These are phyloP conservation scores for Chlorella vulgaris DNA, from an alignment of 139 green algal genomes.

Conservation along the genomic window DNA sequence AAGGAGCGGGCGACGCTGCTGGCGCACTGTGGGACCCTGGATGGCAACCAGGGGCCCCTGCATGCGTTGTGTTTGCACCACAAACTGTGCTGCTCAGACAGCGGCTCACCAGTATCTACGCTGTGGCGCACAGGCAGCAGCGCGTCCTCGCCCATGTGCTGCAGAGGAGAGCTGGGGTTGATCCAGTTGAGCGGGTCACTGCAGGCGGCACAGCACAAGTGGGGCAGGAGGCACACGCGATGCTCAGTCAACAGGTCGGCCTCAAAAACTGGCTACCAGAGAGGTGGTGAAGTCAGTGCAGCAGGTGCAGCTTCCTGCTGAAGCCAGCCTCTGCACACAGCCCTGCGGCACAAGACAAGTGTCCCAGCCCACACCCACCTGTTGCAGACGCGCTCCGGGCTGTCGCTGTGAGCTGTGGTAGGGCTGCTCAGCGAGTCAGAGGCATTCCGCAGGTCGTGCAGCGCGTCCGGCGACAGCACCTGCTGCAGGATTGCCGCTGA, in stretches of 20 bases:
- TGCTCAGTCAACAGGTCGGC: background rate
- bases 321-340: background rate
- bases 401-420: background rate
- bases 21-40: too few relatives aligned
- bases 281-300: background rate
- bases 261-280: background rate
- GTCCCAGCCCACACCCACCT: conserved; percentile 3
- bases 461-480: background rate
- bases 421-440: background rate
- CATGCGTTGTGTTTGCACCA: background rate
- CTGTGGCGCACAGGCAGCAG: background rate
- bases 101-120: background rate
- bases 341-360: background rate
- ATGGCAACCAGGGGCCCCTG: background rate
- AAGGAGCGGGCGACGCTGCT: too few relatives aligned
- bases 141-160: background rate
- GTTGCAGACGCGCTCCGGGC: background rate
- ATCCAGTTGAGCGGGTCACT: background rate
- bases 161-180: background rate
- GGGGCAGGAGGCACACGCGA: background rate
- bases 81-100: background rate
- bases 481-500: conserved; percentile 3
- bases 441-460: conserved; percentile 4
- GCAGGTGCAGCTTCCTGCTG: background rate
- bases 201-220: background rate